Evolutionary conservation across 1,139 yeast species (phyloP).

Genomic region (Kodamaea fungicola): DNA sequence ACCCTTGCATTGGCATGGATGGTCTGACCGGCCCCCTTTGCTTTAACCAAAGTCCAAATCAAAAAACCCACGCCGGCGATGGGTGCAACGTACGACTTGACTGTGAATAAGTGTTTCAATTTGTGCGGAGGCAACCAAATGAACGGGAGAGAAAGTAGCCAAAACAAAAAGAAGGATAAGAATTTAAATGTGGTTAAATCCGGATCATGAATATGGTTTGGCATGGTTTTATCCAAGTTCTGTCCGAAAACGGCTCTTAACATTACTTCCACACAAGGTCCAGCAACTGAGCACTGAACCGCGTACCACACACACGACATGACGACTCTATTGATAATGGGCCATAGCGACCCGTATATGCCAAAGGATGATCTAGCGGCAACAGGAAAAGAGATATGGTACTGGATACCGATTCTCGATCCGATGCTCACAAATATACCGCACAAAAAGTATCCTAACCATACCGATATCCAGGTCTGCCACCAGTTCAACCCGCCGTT

Average conservation of each 20-base stretch:
- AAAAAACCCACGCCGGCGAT: conserved; percentile 76
- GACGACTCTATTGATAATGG: conserved; percentile 72
- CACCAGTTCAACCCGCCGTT: conserved; percentile 77
- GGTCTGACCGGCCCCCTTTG: conserved; percentile 71
- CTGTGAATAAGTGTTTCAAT: conserved; percentile 76
- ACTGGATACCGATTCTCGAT: conserved; percentile 69
- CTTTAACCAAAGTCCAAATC: conserved; percentile 75
- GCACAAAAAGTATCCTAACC: conserved; percentile 65
- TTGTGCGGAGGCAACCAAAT: conserved; percentile 80
- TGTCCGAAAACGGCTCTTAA: conserved; percentile 64
- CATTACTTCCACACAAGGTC: conserved; percentile 75
- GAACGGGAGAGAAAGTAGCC: conserved; percentile 74
- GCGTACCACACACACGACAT: conserved; percentile 87
- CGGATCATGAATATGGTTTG: conserved; percentile 49
- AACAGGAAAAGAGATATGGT: conserved; percentile 78
- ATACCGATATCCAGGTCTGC: conserved; percentile 86
- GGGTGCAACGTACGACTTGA: conserved; percentile 73
- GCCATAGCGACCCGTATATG: conserved; percentile 76
- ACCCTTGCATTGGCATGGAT: conserved; percentile 48
- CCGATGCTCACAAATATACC: conserved; percentile 61
- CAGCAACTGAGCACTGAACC: conserved; percentile 80
- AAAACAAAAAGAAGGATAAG: conserved; percentile 71
- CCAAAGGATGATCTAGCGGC: conserved; percentile 77
- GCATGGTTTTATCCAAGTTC: conserved; percentile 45
- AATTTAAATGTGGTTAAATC: conserved; percentile 66